Evolutionary conservation across 306 rosid genomes (phyloP), one percentile per base, ranked within the genome.

Genomic region (Rosa lucieae): DNA sequence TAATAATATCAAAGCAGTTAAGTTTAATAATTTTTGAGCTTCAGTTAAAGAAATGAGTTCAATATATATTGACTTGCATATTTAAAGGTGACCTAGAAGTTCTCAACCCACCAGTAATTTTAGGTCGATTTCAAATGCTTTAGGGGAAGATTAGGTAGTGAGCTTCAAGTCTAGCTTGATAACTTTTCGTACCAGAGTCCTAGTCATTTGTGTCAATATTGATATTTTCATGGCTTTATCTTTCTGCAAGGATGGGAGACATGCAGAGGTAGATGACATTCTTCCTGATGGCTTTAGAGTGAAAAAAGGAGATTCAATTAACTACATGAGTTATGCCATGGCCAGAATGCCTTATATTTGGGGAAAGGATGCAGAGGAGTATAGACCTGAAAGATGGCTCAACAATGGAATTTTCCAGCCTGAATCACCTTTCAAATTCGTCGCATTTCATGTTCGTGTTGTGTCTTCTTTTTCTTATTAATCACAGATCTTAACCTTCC

Each of bases 301-400:
- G 35, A 86, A 75, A 79, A 90, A 83, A 78, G 97, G 97, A 0
- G 97, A 94, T 61, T 86, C 80, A 48, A 87, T 94, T 0, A 81
- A 74, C 79, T 92, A 90, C 79, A 43, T 92, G 80, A 77, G 89
- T 42, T 90, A 90, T 77, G 84, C 88, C 44, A 92, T 92, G 94
- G 98, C 94, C 6, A 85, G 97, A 20, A 94, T 92, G 94, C 40
- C 88, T 53, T 82, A 81, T 48, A 83, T 94, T 68, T 92, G 97
- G 98, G 94, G 97, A 2, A 85, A 84, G 20, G 90, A 94, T 62
- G 91, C 94, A 0, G 83, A 80, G 23, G 89, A 89, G 29, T 94
- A 88, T 42, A 73, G 71, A 5, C 98, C 96, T 0, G 90, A 92
- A 82, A 90, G 97, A 90, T 90, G 94, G 97, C 88, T 94, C 14